Evolutionary conservation across 257 asterid genomes (phyloP).

Genomic region (Henckelia pumila): DNA sequence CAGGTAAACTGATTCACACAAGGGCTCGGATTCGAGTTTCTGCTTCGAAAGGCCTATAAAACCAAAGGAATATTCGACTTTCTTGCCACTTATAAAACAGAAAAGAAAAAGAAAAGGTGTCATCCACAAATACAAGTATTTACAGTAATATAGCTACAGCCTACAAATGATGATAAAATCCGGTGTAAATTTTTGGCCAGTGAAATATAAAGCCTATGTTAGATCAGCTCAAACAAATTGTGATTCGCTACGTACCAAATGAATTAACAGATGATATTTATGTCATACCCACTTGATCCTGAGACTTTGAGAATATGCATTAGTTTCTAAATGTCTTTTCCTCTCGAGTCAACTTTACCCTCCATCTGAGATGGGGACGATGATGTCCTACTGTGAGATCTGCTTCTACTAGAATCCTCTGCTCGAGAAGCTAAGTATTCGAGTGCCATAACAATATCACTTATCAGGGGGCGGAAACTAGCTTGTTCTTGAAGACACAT

Average conservation of each 20-base stretch:
- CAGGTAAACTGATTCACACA: no score
- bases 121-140: background rate
- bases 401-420: slow-evolving; percentile 26
- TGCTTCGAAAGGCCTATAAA: background rate
- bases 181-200: background rate
- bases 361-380: slow-evolving; percentile 23
- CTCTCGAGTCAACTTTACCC: background rate
- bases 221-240: background rate
- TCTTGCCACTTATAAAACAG: background rate
- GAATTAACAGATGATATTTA: background rate
- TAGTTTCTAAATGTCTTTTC: slow-evolving; percentile 14
- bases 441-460: slow-evolving; percentile 57
- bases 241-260: background rate
- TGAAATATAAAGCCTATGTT: no score
- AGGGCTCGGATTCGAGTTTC: background rate
- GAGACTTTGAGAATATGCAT: background rate
- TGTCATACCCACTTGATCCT: background rate
- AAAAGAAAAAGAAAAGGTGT: background rate
- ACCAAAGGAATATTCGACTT: background rate
- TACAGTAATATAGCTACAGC: background rate
- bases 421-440: slow-evolving; percentile 53
- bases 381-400: slow-evolving; percentile 16
- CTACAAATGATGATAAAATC: background rate
- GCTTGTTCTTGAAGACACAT: slow-evolving; percentile 77
- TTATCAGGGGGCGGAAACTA: slow-evolving; percentile 47